A percentile compares a stretch with the other conserved stretches of the same genome.
phyloP scores from a whole-genome alignment of 192 early-diverging fungal species.

The Kappamyces sp. region DNA sequence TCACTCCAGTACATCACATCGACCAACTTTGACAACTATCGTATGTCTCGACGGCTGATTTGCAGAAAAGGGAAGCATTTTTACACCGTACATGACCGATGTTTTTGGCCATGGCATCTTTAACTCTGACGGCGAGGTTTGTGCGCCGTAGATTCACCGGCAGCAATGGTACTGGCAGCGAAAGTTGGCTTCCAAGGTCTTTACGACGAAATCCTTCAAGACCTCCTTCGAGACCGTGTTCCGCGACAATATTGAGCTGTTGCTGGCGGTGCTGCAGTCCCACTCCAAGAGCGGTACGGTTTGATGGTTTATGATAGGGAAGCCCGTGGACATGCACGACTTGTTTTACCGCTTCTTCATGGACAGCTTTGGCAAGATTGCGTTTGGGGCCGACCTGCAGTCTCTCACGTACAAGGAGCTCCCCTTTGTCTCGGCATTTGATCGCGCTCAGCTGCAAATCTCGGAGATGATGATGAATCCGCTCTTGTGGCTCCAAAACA shows the following conservation, averaged over 20 bases:
- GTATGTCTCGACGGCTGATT: neutral
- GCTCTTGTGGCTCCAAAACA: neutral
- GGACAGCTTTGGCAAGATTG: conserved; percentile 26
- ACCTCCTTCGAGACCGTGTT: conserved; percentile 30
- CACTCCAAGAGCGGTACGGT: conserved; percentile 37
- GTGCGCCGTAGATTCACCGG: too few relatives aligned
- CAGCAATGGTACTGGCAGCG: conserved; percentile 50
- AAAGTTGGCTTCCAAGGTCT: conserved; percentile 43
- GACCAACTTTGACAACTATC: conserved; percentile 27
- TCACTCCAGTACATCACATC: conserved; percentile 31
- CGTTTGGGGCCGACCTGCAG: conserved; percentile 13
- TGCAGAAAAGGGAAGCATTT: conserved; percentile 17
- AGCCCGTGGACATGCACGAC: conserved; percentile 23
- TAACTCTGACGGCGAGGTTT: conserved; percentile 60
- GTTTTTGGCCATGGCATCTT: conserved; percentile 67
- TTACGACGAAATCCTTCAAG: conserved; percentile 28
- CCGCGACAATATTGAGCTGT: conserved; percentile 21
- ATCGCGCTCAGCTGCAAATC: conserved; percentile 18
- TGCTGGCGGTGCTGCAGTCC: conserved; percentile 17
- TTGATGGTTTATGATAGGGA: neutral
- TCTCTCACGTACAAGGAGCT: neutral
- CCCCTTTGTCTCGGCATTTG: conserved; percentile 30
- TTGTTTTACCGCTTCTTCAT: conserved; percentile 30
- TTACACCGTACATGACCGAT: conserved; percentile 24
- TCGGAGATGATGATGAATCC: conserved; percentile 21